These are phyloP conservation scores for Podila minutissima DNA, from an alignment of 192 early-diverging fungal species.

Conservation along the genomic window DNA sequence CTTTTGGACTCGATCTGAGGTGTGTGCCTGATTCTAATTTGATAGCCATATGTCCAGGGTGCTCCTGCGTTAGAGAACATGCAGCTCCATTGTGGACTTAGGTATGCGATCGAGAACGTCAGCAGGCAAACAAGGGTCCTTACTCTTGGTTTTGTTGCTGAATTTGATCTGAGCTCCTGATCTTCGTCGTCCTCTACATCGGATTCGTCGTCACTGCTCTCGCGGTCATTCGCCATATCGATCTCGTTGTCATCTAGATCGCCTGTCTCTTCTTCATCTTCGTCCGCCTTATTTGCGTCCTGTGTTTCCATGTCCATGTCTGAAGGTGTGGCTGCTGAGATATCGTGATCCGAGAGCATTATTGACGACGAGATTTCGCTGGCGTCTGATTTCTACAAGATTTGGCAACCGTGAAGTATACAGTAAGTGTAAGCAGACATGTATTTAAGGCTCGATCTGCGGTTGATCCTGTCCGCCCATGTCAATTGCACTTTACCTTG, in stretches of 20 bases:
- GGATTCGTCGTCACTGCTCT: constrained; percentile 26
- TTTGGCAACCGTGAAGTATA: no score
- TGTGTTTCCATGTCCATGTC: constrained; percentile 3
- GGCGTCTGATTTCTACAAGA: constrained; percentile 11
- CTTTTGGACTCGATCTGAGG: constrained; percentile 45
- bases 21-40: constrained; percentile 35
- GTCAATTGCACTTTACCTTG: constrained; percentile 16
- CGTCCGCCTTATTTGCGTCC: neutral
- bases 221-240: constrained; percentile 31
- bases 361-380: constrained; percentile 29
- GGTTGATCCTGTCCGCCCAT: no score
- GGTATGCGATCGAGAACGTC: no score
- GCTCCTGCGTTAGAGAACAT: no score
- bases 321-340: neutral
- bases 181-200: constrained; percentile 48
- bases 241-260: constrained; percentile 19
- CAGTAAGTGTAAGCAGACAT: neutral
- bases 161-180: constrained; percentile 26
- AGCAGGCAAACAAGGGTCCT: no score
- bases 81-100: no score
- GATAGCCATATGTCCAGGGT: no score
- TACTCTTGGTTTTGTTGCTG: constrained; percentile 12
- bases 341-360: constrained; percentile 11
- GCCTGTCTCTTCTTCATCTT: neutral
- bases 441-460: neutral